Evolutionary conservation across 2,329 filamentous ascomycete species (phyloP).

Genomic region (Leptosphaerulina australis): DNA sequence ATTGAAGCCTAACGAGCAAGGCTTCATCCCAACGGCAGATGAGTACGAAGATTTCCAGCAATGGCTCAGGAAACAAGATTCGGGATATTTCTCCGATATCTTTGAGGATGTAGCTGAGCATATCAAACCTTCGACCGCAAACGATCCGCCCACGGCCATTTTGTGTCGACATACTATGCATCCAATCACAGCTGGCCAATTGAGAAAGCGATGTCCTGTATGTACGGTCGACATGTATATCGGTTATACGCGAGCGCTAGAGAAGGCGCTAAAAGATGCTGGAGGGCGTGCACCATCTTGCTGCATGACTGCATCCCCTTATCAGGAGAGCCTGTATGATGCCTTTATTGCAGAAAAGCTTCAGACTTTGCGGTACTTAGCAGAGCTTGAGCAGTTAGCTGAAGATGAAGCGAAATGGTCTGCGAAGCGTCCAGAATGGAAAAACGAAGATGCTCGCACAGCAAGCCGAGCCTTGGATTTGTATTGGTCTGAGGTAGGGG

Average conservation of each 20-base stretch:
- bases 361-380: conserved; percentile 26
- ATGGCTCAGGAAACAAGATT: conserved; percentile 39
- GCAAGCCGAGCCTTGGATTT: conserved; percentile 33
- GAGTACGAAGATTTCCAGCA: conserved; percentile 40
- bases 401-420: conserved; percentile 29
- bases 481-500: conserved; percentile 33
- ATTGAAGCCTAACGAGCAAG: conserved; percentile 26
- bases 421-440: conserved; percentile 16
- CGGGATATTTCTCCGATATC: conserved; percentile 40
- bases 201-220: conserved; percentile 33
- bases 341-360: conserved; percentile 37
- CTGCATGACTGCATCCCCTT: conserved; percentile 27
- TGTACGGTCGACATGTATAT: conserved; percentile 36
- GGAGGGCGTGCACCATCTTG: conserved; percentile 30
- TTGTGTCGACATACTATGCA: conserved; percentile 35
- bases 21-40: conserved; percentile 31
- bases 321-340: conserved; percentile 31
- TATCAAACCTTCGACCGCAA: conserved; percentile 15
- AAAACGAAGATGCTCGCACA: conserved; percentile 25
- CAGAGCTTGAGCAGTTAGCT: conserved; percentile 28
- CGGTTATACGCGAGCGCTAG: conserved; percentile 33
- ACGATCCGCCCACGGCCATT: conserved; percentile 22
- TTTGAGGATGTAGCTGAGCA: conserved; percentile 34
- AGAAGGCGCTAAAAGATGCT: conserved; percentile 28
- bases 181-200: conserved; percentile 20